These are phyloP conservation scores for Helicostylum pulchrum DNA, from an alignment of 192 early-diverging fungal genomes.

Conservation along the genomic window DNA sequence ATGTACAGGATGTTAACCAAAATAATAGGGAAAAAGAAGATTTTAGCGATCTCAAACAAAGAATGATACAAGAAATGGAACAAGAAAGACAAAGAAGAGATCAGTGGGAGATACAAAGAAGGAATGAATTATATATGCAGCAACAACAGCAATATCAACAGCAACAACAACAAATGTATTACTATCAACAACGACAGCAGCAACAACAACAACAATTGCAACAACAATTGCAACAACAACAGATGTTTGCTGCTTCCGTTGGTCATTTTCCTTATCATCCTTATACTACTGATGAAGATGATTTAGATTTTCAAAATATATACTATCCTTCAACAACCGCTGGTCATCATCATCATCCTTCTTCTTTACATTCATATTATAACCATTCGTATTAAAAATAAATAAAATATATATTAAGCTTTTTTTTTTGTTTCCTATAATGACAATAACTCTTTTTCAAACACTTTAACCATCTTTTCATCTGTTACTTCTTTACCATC, in stretches of 20 bases:
- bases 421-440: not conserved
- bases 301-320: not conserved
- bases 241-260: not conserved
- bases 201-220: not conserved
- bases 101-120: conserved; percentile 3
- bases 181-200: not conserved
- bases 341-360: too few relatives aligned
- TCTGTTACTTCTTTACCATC: not conserved
- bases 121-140: not conserved
- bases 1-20: not conserved
- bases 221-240: not conserved
- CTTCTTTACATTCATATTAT: not conserved
- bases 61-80: not conserved
- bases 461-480: conserved; percentile 26
- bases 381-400: not conserved
- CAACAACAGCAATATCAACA: not conserved
- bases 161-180: not conserved
- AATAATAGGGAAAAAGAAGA: not conserved
- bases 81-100: not conserved
- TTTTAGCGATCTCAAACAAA: not conserved
- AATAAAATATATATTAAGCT: not conserved
- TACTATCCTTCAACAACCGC: not conserved
- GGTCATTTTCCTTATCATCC: not conserved
- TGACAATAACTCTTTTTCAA: conserved; percentile 27
- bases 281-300: not conserved